Conservation (phyloP, 2,329 filamentous ascomycete genomes). For the Epichloe baconii region DNA sequence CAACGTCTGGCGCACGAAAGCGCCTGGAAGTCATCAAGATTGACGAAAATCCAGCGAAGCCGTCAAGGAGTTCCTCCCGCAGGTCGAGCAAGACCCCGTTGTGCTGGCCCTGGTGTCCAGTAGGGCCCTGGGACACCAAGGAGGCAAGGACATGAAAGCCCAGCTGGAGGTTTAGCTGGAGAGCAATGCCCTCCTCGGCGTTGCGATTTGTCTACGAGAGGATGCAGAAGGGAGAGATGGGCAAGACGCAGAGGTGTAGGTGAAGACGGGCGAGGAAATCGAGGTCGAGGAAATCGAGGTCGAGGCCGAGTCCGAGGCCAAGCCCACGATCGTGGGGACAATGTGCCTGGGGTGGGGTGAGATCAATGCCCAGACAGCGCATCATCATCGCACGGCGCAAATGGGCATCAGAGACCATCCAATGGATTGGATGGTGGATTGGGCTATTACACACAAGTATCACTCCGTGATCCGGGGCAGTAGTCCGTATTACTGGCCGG, state of each 20-base stretch:
- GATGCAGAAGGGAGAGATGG: not conserved
- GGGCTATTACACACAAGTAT: slow-evolving; percentile 9
- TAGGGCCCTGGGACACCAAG: slow-evolving; percentile 5
- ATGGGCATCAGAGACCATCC: slow-evolving; percentile 31
- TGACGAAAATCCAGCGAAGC: slow-evolving; percentile 7
- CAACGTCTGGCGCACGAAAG: slow-evolving; percentile 8
- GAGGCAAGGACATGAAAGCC: slow-evolving; percentile 7
- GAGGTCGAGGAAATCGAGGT: not conserved
- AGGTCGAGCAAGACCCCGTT: slow-evolving; percentile 7
- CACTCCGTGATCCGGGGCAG: not conserved
- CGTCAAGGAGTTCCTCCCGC: slow-evolving; percentile 7
- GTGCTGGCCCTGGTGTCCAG: slow-evolving; percentile 4
- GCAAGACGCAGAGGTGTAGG: not conserved
- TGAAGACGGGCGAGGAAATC: not conserved
- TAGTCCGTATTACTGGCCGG: too few species aligned
- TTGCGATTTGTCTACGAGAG: slow-evolving; percentile 10
- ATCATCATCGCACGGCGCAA: slow-evolving; percentile 10
- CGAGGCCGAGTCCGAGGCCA: not conserved
- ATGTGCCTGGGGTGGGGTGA: slow-evolving; percentile 11
- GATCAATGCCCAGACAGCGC: slow-evolving; percentile 4
- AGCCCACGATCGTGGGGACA: slow-evolving; percentile 9
- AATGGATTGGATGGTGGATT: slow-evolving; percentile 26
- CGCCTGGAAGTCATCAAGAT: slow-evolving; percentile 10
- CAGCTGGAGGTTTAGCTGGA: too few species aligned
- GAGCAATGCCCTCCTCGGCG: slow-evolving; percentile 9